These are phyloP conservation scores for Leccinum rimulosum DNA, from an alignment of 768 basidiomycete species.

Conservation along the genomic window DNA sequence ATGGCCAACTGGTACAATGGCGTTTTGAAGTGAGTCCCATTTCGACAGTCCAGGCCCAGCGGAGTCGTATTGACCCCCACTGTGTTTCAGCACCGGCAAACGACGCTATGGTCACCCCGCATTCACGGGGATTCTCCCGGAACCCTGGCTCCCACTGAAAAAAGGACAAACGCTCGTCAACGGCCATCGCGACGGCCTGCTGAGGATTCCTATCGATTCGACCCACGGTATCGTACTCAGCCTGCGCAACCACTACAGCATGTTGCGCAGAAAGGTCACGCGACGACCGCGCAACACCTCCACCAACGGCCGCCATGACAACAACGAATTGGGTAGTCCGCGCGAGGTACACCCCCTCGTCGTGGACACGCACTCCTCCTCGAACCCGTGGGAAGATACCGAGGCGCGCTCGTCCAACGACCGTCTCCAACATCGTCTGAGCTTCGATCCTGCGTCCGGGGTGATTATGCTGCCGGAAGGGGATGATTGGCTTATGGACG, in stretches of 20 bases:
- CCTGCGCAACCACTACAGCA: slow-evolving; percentile 68
- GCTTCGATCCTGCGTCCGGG: slow-evolving; percentile 83
- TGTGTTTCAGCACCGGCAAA: slow-evolving; percentile 73
- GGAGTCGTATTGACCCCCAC: slow-evolving; percentile 2
- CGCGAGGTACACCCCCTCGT: slow-evolving; percentile 22
- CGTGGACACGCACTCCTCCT: slow-evolving; percentile 25
- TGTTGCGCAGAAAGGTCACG: slow-evolving; percentile 38
- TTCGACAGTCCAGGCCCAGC: not conserved
- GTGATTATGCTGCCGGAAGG: slow-evolving; percentile 86
- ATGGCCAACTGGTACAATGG: slow-evolving; percentile 95
- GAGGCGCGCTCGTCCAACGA: slow-evolving; percentile 19
- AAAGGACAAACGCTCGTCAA: slow-evolving; percentile 78
- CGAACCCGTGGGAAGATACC: slow-evolving; percentile 66
- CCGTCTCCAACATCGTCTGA: slow-evolving; percentile 57
- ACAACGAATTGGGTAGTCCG: not conserved
- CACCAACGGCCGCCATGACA: slow-evolving; percentile 15
- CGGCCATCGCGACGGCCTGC: slow-evolving; percentile 32
- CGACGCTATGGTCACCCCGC: slow-evolving; percentile 94
- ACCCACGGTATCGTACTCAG: slow-evolving; percentile 79
- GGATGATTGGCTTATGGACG: slow-evolving; percentile 60
- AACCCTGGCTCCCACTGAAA: slow-evolving; percentile 92
- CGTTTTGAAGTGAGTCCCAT: slow-evolving; percentile 70
- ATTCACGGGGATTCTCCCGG: slow-evolving; percentile 87
- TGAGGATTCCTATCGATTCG: slow-evolving; percentile 38
- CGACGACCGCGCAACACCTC: slow-evolving; percentile 8